Evolutionary conservation across 1,284 basidiomycete genomes (phyloP), one percentile per base, ranked within the genome.

Genomic region (Leccinum fuscescens): DNA sequence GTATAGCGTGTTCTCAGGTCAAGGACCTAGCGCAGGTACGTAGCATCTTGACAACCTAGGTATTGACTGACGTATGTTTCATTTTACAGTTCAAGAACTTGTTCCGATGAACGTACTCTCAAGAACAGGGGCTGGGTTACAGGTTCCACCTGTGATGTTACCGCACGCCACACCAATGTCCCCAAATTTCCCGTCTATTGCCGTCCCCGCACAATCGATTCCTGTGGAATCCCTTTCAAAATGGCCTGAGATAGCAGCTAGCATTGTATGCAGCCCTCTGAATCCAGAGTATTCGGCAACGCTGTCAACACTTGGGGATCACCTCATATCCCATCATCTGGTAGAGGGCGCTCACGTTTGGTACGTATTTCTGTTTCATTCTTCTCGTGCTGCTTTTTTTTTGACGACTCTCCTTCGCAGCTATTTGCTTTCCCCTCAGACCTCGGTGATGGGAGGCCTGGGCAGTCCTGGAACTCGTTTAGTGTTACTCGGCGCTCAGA

Each of bases 261-360:
- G 96, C 78, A 88, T 98, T 59, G 72, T 95, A 20, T 87, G 89
- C 31, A 94, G 89, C 60, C 85, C 89, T 56, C 77, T 90, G 68
- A 80, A 80, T 6, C 67, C 79, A 9, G 90, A 92, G 59, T 78
- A 79, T 24, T 86, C 90, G 0, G 81, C 86, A n/a, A 88, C 92
- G 12, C 74, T 99, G 62, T 92, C 93, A 33, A 86, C 92, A 15
- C 82, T 99, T 3, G 97, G 96, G 33, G 93, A 96, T 70, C 88
- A 88, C 63, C 80, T 99, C 37, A 72, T 81, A 46, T 79, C 83
- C 2, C 86, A 90, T 63, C 84, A 90, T 50, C 86, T 93, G 77
- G 75, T 86, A 6, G 90, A 96, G 67, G 94, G 94, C 7, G 94
- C 94, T 14, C 96, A 99, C 79, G 86, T 83, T 60, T 98, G 96